Percentiles rank a stretch among this genome's conserved stretches.
Evolutionary conservation across 2,329 filamentous ascomycete genomes (phyloP).

Genomic region (Trichoderma semiorbis): DNA sequence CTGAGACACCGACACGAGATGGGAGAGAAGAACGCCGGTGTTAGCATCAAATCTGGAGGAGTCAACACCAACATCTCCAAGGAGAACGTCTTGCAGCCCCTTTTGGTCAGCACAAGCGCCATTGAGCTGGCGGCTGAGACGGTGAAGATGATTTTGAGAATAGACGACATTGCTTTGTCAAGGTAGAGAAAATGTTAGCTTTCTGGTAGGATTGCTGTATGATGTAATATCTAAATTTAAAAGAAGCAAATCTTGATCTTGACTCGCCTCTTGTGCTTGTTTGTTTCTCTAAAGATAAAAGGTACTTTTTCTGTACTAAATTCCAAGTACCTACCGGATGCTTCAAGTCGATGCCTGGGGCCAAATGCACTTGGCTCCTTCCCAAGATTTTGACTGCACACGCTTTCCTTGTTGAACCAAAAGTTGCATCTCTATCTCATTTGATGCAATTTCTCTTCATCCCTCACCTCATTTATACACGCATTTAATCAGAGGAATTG

Average conservation of each 20-base stretch:
- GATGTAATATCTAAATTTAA: slow-evolving; percentile 32
- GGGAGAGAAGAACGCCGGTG: slow-evolving; percentile 92
- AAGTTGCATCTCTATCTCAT: not conserved
- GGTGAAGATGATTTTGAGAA: slow-evolving; percentile 84
- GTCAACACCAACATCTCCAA: slow-evolving; percentile 96
- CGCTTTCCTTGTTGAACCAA: not conserved
- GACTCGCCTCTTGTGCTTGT: not conserved
- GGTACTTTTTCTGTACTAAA: not conserved
- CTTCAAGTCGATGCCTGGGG: not conserved
- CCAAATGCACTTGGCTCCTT: not conserved
- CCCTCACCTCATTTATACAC: not conserved
- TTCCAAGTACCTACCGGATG: not conserved
- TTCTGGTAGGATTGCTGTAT: slow-evolving; percentile 34
- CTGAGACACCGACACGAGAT: slow-evolving; percentile 90
- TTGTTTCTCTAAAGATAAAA: not conserved
- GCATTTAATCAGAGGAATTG: too few species aligned
- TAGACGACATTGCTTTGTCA: slow-evolving; percentile 64
- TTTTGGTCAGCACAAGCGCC: slow-evolving; percentile 94
- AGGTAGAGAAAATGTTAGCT: slow-evolving; percentile 42
- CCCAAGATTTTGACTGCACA: not conserved
- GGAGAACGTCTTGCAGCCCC: slow-evolving; percentile 93
- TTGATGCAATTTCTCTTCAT: not conserved
- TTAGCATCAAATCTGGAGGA: slow-evolving; percentile 96
- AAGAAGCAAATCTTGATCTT: not conserved
- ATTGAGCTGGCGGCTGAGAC: slow-evolving; percentile 97